Conservation (phyloP, 2,329 filamentous ascomycete genomes). For the Xylariales sp. region DNA sequence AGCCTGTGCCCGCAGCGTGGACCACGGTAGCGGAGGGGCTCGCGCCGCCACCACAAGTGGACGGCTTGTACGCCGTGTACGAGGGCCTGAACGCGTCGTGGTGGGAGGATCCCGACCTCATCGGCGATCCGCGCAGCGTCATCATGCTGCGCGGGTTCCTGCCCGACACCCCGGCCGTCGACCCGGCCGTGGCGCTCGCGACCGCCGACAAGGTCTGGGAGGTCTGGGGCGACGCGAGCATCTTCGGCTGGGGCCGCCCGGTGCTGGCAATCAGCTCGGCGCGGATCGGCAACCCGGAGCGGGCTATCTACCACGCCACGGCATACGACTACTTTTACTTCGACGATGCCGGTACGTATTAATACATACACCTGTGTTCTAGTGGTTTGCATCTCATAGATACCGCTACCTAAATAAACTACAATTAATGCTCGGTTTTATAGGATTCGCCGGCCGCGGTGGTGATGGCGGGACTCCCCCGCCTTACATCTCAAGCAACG, state of each 20-base stretch:
- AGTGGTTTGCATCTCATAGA: no score
- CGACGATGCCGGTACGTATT: conserved; percentile 30
- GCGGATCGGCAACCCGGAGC: conserved; percentile 33
- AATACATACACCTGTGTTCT: no score
- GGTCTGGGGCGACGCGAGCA: conserved; percentile 35
- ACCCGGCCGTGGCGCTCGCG: conserved; percentile 25
- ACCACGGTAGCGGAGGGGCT: conserved; percentile 34
- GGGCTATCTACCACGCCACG: conserved; percentile 35
- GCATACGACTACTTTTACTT: conserved; percentile 37
- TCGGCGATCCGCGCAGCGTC: conserved; percentile 38
- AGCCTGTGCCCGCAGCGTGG: conserved; percentile 34
- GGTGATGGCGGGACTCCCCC: conserved; percentile 24
- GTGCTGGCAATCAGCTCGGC: conserved; percentile 41
- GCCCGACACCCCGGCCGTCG: conserved; percentile 31
- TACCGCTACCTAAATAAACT: neutral
- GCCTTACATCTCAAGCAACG: conserved; percentile 33
- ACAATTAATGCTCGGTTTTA: neutral
- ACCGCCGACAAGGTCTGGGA: conserved; percentile 34
- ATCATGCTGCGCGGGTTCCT: conserved; percentile 40
- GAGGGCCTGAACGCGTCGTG: conserved; percentile 41
- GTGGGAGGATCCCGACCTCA: conserved; percentile 32
- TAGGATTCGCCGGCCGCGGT: conserved; percentile 22
- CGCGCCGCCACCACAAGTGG: conserved; percentile 35
- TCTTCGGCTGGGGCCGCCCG: conserved; percentile 42
- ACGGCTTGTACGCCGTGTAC: conserved; percentile 40